Base-by-base conservation (phyloP, 192 early-diverging fungal genomes). In the Chytriomyces sp. region DNA sequence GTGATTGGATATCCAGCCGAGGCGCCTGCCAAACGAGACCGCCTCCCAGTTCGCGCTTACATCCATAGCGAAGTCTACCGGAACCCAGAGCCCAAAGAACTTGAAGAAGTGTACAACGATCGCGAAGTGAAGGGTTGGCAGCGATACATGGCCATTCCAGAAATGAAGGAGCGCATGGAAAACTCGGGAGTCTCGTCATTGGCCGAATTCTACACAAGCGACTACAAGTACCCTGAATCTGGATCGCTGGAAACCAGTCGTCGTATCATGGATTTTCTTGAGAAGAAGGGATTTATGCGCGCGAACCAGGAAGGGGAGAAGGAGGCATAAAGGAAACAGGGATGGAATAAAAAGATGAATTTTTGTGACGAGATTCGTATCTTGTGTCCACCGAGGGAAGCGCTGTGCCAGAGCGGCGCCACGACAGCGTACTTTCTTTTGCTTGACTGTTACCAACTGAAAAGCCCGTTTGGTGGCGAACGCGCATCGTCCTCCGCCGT, bases 1-100 rank as follows among this genome's bases (percentile, higher is more conserved):
- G 30, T 30, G 14, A 30, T 62, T 39, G 60, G 60, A 17, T 62
- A 62, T 62, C 60, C 60, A 17, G 60, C 60, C 19, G 60, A 62
- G 37, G 38, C 31, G 19, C 60, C 60, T 22, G 17, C 60, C 3
- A 62, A 62, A 38, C 12, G 60, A 39, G 60, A 62, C 60, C 14
- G 60, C 14, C 37, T 62, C 17, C 60, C 60, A 14, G 38, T 37
- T 17, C 17, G 19, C 12, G 60, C 60, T 30, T 62, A 62, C 60
- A 62, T 62, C 37, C 60, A 62, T 37, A 38, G 38, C 3, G 60
- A 62, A 39, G 38, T 39, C 33, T 62, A 62, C 36, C 14, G 36
- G 19, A 34, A 39, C 17, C 60, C 60, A 22, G 60, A 62, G 31
- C 2, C 60, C 8, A 14, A 34, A 37, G 60, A 62, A 62, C 3